These are phyloP conservation scores for Ceratocystis smalleyi DNA, from an alignment of 2,329 filamentous ascomycete species.

Conservation along the genomic window DNA sequence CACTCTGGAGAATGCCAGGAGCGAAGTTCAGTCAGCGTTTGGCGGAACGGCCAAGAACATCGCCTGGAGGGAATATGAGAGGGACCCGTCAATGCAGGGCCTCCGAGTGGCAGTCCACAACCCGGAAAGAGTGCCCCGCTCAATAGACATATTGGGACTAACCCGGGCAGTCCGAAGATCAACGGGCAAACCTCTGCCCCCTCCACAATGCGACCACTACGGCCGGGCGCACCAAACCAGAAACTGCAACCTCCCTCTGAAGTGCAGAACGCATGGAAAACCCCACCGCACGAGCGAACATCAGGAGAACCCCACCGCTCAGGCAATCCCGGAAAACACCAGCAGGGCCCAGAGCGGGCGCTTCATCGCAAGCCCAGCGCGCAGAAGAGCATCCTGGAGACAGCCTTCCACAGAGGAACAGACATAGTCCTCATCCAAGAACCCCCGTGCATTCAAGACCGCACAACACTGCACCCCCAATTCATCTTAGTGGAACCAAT, in stretches of 20 bases:
- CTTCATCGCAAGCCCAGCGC: background rate
- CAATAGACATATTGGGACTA: background rate
- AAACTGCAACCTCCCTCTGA: background rate
- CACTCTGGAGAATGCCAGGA: background rate
- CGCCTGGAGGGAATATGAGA: background rate
- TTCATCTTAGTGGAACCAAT: background rate
- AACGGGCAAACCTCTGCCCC: background rate
- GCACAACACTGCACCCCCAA: background rate
- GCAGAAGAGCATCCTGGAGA: background rate
- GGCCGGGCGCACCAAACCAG: background rate
- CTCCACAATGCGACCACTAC: background rate
- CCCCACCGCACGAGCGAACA: background rate
- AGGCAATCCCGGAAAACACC: background rate
- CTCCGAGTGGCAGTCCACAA: no score
- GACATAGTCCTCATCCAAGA: conserved; percentile 2
- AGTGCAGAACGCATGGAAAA: background rate
- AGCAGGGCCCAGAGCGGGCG: background rate
- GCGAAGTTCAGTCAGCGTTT: background rate
- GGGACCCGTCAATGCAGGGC: no score
- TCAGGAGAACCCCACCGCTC: background rate
- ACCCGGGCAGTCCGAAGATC: background rate
- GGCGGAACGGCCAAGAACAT: background rate
- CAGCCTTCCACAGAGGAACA: background rate
- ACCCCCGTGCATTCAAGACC: background rate
- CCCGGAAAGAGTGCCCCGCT: background rate